Evolutionary conservation across 2,329 filamentous ascomycete genomes (phyloP), one percentile per base, ranked within the genome.

Genomic region (Myrmaecium sp.): DNA sequence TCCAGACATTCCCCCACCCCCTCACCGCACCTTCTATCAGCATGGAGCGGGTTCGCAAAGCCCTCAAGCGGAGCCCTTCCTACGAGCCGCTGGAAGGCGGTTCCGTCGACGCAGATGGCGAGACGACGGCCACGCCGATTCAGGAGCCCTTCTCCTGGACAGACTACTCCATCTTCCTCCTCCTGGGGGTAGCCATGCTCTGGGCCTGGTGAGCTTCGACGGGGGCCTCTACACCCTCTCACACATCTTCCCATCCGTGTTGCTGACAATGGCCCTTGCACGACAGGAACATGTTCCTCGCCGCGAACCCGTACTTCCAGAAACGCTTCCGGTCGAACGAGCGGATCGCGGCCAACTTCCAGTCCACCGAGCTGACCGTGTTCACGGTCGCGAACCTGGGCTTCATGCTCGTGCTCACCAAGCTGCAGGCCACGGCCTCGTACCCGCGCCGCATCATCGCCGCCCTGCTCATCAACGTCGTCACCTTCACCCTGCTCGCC

Each of bases 251-350:
- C 23, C 24, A 21, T 16, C 13, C n/a, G 12, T 30, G n/a, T 4
- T 28, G 23, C 35, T 40, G 25, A 43, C 21, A 10, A 11, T 19
- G n/a, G 22, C 29, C 27, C 18, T 28, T 14, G 17, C 5, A 10
- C 5, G 2, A 10, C 38, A 86, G 82, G 82, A 95, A 95, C 59
- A 94, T 94, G 86, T 94, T 95, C 52, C 69, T 95, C 39, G 86
- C 89, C 23, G 83, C 86, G 6, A 81, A 82, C 2, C 82, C 86
- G 4, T 95, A 95, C 60, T 94, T 95, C 55, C 73, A 84, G 43
- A 64, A 62, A 26, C 81, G 86, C 39, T 92, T 95, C 51, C 57
- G 65, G 23, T 62, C 64, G 33, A 69, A 74, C 46, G 56, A 69
- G 28, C 78, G 71, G 63, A 74, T 91, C 30, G 63, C 74, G 18